Base-by-base conservation (phyloP, 2,329 filamentous ascomycete species). In the Diaporthe aspalathi region DNA sequence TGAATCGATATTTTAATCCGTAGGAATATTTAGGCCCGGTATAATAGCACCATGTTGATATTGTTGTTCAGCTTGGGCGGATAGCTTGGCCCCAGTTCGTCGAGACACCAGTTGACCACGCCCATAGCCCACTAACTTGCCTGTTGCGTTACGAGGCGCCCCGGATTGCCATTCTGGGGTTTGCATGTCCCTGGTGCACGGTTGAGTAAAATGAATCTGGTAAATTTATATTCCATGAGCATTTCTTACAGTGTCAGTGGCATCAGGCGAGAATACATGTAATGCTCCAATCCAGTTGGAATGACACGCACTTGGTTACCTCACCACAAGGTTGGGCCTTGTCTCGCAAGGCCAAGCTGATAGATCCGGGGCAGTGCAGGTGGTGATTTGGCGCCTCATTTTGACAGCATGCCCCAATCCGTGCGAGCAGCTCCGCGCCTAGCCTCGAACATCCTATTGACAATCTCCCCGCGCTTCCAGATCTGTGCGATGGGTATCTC, bases 261-360 rank as follows among this genome's bases (percentile, higher is more conserved):
- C 14, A 22, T 11, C 8, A 22, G 29, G 53, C n/a, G 4, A 9
- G 29, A 20, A 45, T 8, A n/a, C n/a, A n/a, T n/a, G n/a, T n/a
- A n/a, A 4, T 24, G 35, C 1, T 22, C 2, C 20, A 22, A 12
- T 40, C 16, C 32, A 35, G 32, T 11, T n/a, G 9, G 12, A 11
- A 9, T 32, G 29, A 22, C 12, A 53, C 16, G 27, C 12, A 32
- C 20, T 29, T 60, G 22, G 29, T 14, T 22, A 27, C 40, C 22
- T 32, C 5, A 35, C 16, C 20, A n/a, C 9, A 12, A 22, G 27
- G 35, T 14, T 35, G 43, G 60, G 60, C n/a, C 27, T 35, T 35
- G 43, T 35, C 43, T 63, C 29, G 17, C 40, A 43, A 20, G 60
- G 60, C 60, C 60, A 63, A 63, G 60, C 27, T 35, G 60, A 49